Evolutionary conservation across 2,329 filamentous ascomycete genomes (phyloP).

Genomic region (Penicillium palitans): DNA sequence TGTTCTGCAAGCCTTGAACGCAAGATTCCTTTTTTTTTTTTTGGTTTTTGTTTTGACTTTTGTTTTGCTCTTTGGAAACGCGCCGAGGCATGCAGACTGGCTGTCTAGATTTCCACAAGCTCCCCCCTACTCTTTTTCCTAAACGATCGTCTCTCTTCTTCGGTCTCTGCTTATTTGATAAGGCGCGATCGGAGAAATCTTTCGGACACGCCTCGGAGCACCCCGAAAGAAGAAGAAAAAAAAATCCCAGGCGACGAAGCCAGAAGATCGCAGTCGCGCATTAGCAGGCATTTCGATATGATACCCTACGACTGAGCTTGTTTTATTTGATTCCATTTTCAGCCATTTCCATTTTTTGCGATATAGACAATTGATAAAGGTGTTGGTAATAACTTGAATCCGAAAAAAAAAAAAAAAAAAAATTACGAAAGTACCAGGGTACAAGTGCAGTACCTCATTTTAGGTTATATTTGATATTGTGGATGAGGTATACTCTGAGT

Average conservation of each 20-base stretch:
- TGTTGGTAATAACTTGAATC: neutral
- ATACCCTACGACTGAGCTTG: constrained; percentile 45
- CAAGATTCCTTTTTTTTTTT: neutral
- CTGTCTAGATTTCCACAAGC: neutral
- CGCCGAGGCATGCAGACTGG: neutral
- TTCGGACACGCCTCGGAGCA: constrained; percentile 12
- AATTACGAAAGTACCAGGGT: neutral
- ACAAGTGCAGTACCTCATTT: constrained; percentile 2
- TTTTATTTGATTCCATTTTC: constrained; percentile 21
- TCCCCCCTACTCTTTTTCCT: constrained; percentile 1
- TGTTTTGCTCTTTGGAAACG: neutral
- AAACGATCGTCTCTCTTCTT: constrained; percentile 1
- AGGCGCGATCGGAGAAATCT: neutral
- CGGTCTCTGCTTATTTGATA: neutral
- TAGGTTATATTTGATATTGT: neutral
- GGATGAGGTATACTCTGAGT: constrained; percentile 9
- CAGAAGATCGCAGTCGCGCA: constrained; percentile 39
- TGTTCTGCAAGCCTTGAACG: neutral
- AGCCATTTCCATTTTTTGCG: constrained; percentile 16
- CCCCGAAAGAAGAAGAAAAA: constrained; percentile 15
- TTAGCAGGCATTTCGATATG: constrained; percentile 47
- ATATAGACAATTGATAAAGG: constrained; percentile 15
- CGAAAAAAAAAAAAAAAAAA: neutral
- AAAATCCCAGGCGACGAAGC: constrained; percentile 23
- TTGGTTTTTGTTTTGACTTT: neutral